A percentile compares a stretch with the other conserved stretches of the same genome.
Conservation (phyloP, 768 basidiomycete genomes). For the Tylopilus sp. region DNA sequence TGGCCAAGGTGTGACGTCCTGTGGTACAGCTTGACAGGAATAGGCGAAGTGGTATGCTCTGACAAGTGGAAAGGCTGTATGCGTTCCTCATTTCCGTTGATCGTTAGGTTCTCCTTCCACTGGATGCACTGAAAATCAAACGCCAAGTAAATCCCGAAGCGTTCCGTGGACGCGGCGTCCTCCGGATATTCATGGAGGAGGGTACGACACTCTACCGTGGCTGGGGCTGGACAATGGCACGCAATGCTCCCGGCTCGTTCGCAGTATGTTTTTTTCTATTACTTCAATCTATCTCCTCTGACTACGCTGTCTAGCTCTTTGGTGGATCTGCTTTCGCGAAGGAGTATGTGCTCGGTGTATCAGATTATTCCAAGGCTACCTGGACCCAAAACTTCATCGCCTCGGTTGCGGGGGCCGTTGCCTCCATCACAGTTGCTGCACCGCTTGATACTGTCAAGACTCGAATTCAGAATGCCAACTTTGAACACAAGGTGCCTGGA, state of each 20-base stretch:
- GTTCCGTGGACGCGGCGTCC: constrained; percentile 88
- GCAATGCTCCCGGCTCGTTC: constrained; percentile 94
- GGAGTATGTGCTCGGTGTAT: constrained; percentile 84
- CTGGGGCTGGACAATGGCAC: constrained; percentile 98
- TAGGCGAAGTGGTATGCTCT: constrained; percentile 88
- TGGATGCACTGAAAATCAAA: constrained; percentile 98
- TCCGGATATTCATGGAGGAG: constrained; percentile 90
- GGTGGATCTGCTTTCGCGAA: constrained; percentile 95
- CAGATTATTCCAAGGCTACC: constrained; percentile 92
- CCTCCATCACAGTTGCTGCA: constrained; percentile 94
- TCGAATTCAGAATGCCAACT: constrained; percentile 98
- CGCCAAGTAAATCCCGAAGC: constrained; percentile 98
- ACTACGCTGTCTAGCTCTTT: constrained; percentile 67
- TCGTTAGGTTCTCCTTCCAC: constrained; percentile 79
- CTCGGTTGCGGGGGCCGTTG: constrained; percentile 88
- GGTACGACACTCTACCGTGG: constrained; percentile 91
- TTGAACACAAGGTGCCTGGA: constrained; percentile 80
- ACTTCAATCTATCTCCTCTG: background rate
- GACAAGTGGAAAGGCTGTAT: background rate
- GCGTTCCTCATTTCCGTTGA: background rate
- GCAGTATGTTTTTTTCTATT: constrained; percentile 58
- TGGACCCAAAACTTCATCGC: constrained; percentile 98
- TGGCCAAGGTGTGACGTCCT: background rate
- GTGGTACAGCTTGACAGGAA: constrained; percentile 56
- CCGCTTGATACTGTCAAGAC: constrained; percentile 97